These are phyloP conservation scores for Pythium volutum DNA, from an alignment of 352 stramenopile genomes.

Conservation along the genomic window DNA sequence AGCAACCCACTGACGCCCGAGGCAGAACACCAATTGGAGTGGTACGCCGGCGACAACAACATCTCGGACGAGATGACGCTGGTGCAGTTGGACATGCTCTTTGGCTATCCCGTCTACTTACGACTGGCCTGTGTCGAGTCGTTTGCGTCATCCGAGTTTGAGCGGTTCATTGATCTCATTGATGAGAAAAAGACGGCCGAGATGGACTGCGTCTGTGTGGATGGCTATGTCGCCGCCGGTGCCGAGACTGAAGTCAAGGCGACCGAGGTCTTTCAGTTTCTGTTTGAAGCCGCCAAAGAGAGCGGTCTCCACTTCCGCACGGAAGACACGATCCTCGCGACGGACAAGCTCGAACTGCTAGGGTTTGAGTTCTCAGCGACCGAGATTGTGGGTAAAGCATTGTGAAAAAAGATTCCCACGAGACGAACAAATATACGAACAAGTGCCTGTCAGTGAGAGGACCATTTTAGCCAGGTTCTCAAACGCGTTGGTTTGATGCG, in stretches of 20 bases:
- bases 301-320: neutral
- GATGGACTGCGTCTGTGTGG: slow-evolving; percentile 3
- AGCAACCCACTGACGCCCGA: slow-evolving; percentile 3
- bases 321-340: neutral
- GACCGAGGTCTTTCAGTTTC: neutral
- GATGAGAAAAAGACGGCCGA: neutral
- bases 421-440: too few species aligned
- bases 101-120: neutral
- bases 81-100: slow-evolving; percentile 11
- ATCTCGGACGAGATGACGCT: neutral
- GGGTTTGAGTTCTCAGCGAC: slow-evolving; percentile 11
- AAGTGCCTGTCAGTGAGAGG: too few species aligned
- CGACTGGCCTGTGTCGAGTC: neutral
- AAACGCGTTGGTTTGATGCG: too few species aligned
- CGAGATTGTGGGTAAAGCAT: neutral
- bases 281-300: neutral
- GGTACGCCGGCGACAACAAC: slow-evolving; percentile 5
- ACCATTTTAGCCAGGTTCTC: too few species aligned
- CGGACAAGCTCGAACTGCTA: neutral
- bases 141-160: neutral
- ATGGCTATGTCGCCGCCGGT: neutral
- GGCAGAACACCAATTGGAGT: slow-evolving; percentile 3
- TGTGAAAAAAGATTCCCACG: slow-evolving; percentile 1
- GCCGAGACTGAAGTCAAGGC: neutral
- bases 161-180: neutral